Percentiles rank a stretch among this genome's conserved stretches.
Conservation (phyloP, 169 alveolate species). For the Eimeria acervulina region DNA sequence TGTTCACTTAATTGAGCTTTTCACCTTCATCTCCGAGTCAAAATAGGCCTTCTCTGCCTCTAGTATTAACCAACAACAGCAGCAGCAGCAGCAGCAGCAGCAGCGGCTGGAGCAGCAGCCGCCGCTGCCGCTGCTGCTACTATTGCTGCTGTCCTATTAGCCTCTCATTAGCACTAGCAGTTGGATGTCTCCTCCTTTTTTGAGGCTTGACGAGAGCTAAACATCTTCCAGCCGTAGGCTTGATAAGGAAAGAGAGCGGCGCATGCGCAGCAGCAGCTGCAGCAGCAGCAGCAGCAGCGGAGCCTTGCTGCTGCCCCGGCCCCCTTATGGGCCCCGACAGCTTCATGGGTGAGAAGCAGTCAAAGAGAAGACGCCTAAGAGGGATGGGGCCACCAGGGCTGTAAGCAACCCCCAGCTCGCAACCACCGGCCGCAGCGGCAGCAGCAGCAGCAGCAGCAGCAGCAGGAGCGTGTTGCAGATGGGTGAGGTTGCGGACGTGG, state of each 20-base stretch:
- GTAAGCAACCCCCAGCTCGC: background rate
- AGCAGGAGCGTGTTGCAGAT: background rate
- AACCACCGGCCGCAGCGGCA: constrained; percentile 23
- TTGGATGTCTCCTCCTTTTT: background rate
- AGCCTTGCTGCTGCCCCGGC: background rate
- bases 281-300: constrained; percentile 5
- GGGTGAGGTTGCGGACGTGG: background rate
- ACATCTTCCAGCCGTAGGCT: background rate
- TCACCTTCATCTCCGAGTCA: background rate
- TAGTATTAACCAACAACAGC: background rate
- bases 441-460: constrained; percentile 49
- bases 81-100: constrained; percentile 18
- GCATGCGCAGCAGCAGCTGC: background rate
- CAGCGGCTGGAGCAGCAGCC: background rate
- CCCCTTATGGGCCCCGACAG: background rate
- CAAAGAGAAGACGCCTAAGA: background rate
- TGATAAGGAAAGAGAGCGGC: background rate
- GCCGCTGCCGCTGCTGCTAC: constrained; percentile 15
- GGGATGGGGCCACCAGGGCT: background rate
- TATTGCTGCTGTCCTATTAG: background rate
- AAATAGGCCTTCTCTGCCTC: background rate
- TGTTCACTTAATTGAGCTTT: background rate
- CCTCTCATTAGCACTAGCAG: background rate
- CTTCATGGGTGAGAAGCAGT: background rate
- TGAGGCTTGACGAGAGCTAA: background rate